phyloP scores from a whole-genome alignment of 2,329 filamentous ascomycete genomes.

The Colletotrichum camelliae region DNA sequence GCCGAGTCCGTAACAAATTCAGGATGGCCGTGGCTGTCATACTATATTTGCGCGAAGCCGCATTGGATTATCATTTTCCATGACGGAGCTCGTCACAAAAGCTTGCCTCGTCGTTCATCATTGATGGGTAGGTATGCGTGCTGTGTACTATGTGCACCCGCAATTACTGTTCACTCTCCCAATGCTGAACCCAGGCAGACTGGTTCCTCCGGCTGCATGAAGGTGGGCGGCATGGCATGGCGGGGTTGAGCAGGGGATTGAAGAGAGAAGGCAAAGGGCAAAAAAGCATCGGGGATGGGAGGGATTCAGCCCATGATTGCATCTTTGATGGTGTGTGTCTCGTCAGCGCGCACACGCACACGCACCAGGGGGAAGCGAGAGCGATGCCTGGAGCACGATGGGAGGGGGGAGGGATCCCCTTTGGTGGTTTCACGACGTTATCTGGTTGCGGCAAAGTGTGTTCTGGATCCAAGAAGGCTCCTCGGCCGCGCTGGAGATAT shows the following conservation, averaged over 20 bases:
- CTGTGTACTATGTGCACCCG: neutral
- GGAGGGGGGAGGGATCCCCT: neutral
- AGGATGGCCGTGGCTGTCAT: neutral
- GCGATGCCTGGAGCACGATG: neutral
- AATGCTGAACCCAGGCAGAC: neutral
- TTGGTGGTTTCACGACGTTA: neutral
- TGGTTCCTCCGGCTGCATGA: neutral
- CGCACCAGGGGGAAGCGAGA: neutral
- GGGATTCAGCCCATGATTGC: conserved; percentile 6
- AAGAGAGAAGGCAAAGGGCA: neutral
- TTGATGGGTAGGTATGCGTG: neutral
- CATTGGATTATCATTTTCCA: neutral
- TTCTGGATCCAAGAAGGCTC: neutral
- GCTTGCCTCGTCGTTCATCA: neutral
- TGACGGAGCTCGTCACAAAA: neutral
- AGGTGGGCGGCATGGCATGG: conserved; percentile 18
- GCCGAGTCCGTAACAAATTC: neutral
- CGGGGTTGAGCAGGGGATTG: conserved; percentile 12
- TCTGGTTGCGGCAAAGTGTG: neutral
- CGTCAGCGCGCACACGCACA: neutral
- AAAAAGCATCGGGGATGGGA: neutral
- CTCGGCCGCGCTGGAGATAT: neutral
- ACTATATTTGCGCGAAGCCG: neutral
- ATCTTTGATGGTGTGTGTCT: conserved; percentile 11
- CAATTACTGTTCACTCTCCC: neutral